Evolutionary conservation across 1,284 basidiomycete species (phyloP), one percentile per base, ranked within the genome.

Genomic region (Afroboletus lepidellus): DNA sequence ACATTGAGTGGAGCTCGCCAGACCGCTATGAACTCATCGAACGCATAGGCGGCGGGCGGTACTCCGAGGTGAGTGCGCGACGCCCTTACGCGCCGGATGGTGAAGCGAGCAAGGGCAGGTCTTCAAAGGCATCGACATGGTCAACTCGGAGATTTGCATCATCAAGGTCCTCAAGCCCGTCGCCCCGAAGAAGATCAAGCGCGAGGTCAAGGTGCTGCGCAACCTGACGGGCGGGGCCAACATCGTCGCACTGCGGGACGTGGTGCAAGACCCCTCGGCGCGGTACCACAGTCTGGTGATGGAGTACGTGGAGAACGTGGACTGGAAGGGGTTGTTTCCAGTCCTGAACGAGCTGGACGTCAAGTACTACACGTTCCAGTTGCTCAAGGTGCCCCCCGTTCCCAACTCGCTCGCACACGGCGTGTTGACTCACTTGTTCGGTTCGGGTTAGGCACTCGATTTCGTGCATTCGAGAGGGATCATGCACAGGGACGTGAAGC

Each of bases 121-220:
- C 18, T 94, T 95, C 68, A 86, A 90, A 67, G 91, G 89, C 30
- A 75, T 93, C 60, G 90, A 94, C 71, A 83, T 90, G 57, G 83
- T 84, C 45, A 87, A 85, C 61, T 83, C 83, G 58, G 85, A 90
- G 53, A 84, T 82, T 60, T 92, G 89, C 71, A 83, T 94, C 65
- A 85, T 94, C 76, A 94, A 94, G 71, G 91, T 94, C 16, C 77
- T 95, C 56, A 95, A 95, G 69, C 92, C 92, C 8, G 90, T 95
- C 51, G 90, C 92, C 66, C 87, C 89, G 72, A 92, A 90, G 78
- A 95, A 94, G 79, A 91, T 95, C 71, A 93, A 92, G 76, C 81
- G 92, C 44, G 92, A 95, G 74, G 90, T 94, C 74, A 94, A 94
- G 78, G 91, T 94, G 55, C 74, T 95, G 39, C 87, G 90, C 57